Conservation (phyloP, 2,329 filamentous ascomycete species). For the Biscogniauxia mediterranea region DNA sequence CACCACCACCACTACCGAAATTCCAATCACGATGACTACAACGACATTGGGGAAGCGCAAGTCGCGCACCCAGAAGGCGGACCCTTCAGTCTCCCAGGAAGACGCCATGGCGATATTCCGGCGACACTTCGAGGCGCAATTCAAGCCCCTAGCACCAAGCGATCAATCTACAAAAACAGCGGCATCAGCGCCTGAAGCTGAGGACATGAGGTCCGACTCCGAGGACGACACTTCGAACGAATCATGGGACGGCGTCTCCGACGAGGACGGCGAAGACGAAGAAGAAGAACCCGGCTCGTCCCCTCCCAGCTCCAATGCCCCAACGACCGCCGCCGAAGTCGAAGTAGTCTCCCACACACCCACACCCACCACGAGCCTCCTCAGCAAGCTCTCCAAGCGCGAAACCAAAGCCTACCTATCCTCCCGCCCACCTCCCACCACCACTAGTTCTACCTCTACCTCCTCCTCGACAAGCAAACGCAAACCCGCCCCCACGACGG, state of each 20-base stretch:
- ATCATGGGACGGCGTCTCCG: constrained; percentile 64
- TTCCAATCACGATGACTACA: constrained; percentile 37
- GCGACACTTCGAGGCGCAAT: constrained; percentile 83
- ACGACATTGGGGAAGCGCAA: constrained; percentile 52
- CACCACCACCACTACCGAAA: not conserved
- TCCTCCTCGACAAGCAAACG: constrained; percentile 25
- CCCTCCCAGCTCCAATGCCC: not conserved
- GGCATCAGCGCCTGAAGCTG: constrained; percentile 9
- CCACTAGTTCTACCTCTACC: constrained; percentile 23
- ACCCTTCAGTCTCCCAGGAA: constrained; percentile 38
- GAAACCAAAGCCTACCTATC: constrained; percentile 72
- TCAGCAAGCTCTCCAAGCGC: constrained; percentile 56
- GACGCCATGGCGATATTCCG: constrained; percentile 74
- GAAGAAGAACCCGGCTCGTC: constrained; percentile 35
- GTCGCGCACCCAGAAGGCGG: constrained; percentile 29
- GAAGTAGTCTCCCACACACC: constrained; percentile 63
- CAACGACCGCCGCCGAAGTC: constrained; percentile 34
- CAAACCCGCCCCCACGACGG: constrained; percentile 28
- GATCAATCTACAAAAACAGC: constrained; percentile 20
- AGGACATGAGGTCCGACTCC: constrained; percentile 37
- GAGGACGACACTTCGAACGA: constrained; percentile 23
- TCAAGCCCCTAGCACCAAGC: constrained; percentile 61
- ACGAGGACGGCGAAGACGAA: constrained; percentile 38
- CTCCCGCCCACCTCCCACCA: constrained; percentile 44
- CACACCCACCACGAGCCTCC: constrained; percentile 28